Conservation (phyloP, 768 basidiomycete genomes). For the Solioccasus polychromus region DNA sequence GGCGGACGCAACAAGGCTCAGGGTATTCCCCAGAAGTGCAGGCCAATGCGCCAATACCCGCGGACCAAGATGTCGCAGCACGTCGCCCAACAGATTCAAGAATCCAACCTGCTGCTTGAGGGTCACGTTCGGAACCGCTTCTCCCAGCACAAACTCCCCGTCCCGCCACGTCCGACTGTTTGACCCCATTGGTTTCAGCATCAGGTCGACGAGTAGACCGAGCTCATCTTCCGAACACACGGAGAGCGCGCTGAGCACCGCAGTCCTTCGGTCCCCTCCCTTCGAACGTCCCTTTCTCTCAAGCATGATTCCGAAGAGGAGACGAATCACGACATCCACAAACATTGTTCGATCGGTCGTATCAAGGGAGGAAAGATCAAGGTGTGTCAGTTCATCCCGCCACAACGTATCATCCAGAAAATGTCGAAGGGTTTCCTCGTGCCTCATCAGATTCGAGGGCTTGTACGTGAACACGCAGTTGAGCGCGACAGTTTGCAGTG, state of each 20-base stretch:
- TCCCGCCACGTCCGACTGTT: slow-evolving; percentile 25
- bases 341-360: slow-evolving; percentile 58
- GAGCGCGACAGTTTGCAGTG: slow-evolving; percentile 72
- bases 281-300: slow-evolving; percentile 69
- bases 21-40: slow-evolving; percentile 61
- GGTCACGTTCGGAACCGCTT: slow-evolving; percentile 35
- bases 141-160: slow-evolving; percentile 27
- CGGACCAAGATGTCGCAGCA: slow-evolving; percentile 78
- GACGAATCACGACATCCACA: slow-evolving; percentile 65
- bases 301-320: slow-evolving; percentile 87
- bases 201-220: slow-evolving; percentile 75
- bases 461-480: slow-evolving; percentile 84
- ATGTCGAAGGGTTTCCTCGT: slow-evolving; percentile 62
- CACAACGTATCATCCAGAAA: slow-evolving; percentile 85
- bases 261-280: slow-evolving; percentile 65
- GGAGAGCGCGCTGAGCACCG: slow-evolving; percentile 68
- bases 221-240: slow-evolving; percentile 75
- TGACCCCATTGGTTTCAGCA: slow-evolving; percentile 69
- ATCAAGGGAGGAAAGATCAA: slow-evolving; percentile 63
- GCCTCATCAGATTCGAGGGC: slow-evolving; percentile 46
- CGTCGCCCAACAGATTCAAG: slow-evolving; percentile 79
- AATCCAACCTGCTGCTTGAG: slow-evolving; percentile 80
- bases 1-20: slow-evolving; percentile 63
- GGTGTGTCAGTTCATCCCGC: slow-evolving; percentile 79
- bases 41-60: slow-evolving; percentile 72